Conservation (phyloP, 768 basidiomycete species). For the Hygrocybe punicea region DNA sequence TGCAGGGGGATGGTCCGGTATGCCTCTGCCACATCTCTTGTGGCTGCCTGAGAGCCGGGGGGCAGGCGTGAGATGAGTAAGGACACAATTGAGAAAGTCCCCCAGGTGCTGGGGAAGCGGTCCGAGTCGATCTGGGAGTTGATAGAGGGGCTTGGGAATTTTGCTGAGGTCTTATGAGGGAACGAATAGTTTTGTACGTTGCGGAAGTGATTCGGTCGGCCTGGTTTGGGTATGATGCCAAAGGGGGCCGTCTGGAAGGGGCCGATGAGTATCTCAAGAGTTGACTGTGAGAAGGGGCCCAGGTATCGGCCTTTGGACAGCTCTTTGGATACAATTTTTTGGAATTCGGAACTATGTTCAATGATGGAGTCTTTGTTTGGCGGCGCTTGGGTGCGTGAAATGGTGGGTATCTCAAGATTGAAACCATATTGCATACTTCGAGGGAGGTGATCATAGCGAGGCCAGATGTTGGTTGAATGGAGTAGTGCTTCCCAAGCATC, state of each 20-base stretch:
- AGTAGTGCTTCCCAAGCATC: slow-evolving; percentile 31
- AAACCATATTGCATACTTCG: slow-evolving; percentile 32
- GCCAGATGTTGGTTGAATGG: slow-evolving; percentile 9
- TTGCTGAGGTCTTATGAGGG: not conserved
- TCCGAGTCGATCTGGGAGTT: slow-evolving; percentile 25
- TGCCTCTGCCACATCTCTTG: slow-evolving; percentile 33
- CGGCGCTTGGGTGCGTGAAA: slow-evolving; percentile 28
- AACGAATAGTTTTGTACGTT: slow-evolving; percentile 21
- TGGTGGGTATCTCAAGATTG: slow-evolving; percentile 28
- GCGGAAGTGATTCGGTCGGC: slow-evolving; percentile 2
- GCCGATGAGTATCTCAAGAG: slow-evolving; percentile 10
- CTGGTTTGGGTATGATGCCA: slow-evolving; percentile 19
- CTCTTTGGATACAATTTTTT: not conserved
- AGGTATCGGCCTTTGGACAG: slow-evolving; percentile 10
- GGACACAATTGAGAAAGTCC: slow-evolving; percentile 24
- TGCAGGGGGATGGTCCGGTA: slow-evolving; percentile 31
- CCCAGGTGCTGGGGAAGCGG: slow-evolving; percentile 31
- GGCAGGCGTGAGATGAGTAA: slow-evolving; percentile 25
- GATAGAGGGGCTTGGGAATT: not conserved
- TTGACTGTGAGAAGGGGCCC: slow-evolving; percentile 6
- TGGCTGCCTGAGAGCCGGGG: slow-evolving; percentile 28
- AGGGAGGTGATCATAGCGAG: slow-evolving; percentile 26
- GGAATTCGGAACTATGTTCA: not conserved
- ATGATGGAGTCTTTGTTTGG: slow-evolving; percentile 30
- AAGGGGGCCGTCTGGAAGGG: slow-evolving; percentile 18